Percentiles rank a stretch among this genome's conserved stretches.
Evolutionary conservation across 176 grass and related monocot genomes (phyloP).

Genomic region (sorghum (Sorghum bicolor)): Sorghum_bicolor_NCBIv3 NC_012873.2:62092001-62092500

Average conservation of each 20-base stretch:
- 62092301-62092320: background rate
- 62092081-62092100: background rate
- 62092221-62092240: background rate
- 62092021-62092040: background rate
- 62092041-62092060: slow-evolving; percentile 2
- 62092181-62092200: slow-evolving; percentile 11
- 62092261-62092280: background rate
- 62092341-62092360: background rate
- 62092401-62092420: background rate
- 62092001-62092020: background rate
- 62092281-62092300: background rate
- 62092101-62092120: background rate
- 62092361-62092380: background rate
- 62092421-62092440: no score
- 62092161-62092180: background rate
- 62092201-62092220: background rate
- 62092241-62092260: background rate
- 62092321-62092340: background rate
- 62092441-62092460: no score
- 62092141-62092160: background rate
- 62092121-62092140: background rate
- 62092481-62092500: no score
- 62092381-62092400: background rate
- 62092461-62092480: no score
- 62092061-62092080: background rate